Base-by-base conservation (phyloP, 2,329 filamentous ascomycete species). In the Colletotrichum tamarilloi region DNA sequence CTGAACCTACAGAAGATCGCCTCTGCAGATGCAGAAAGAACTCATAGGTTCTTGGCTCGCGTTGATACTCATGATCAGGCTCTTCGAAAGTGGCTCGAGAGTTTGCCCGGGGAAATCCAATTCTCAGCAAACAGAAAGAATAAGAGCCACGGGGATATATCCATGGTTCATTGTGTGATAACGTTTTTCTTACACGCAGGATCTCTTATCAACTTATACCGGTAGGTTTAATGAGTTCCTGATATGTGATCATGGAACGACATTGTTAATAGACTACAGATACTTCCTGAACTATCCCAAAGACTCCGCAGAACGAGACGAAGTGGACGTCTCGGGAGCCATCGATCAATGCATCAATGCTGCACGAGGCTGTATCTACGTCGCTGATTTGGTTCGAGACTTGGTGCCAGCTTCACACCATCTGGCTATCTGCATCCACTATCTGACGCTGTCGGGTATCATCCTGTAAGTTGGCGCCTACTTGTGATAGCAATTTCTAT, bases 161-260 rank as follows among this genome's bases (percentile, higher is more conserved):
- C 76, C n/a, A 73, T 79, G 30, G 75, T 77, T 19, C 79, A 79
- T 77, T 77, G 78, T 67, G 77, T 79, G 4, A 78, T 80, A 16
- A 73, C 77, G 22, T 80, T 79, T 60, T 78, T 80, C 9, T 56
- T 79, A 14, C 79, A 79, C 67, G 76, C 78, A 2, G 78, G 78
- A 1, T 78, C 76, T 4, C 72, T 80, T 0, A 57, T 80, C 12
- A 79, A 76, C 38, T 76, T 80, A 3, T 78, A 78, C 42, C 62
- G 77, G 74, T 77, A 65, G 2, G 14, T 8, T 6, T 7, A 46
- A 19, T 19, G 1, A 38, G 4, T 11, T 19, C 11, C 28, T 3
- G 65, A 57, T n/a, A 16, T 16, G 12, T 30, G 24, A 32, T n/a
- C 6, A 16, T 49, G 1, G n/a, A 9, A 24, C 5, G 12, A 12